Evolutionary conservation across 192 early-diverging fungal genomes (phyloP).

Genomic region (Backusella tuberculispora): DNA sequence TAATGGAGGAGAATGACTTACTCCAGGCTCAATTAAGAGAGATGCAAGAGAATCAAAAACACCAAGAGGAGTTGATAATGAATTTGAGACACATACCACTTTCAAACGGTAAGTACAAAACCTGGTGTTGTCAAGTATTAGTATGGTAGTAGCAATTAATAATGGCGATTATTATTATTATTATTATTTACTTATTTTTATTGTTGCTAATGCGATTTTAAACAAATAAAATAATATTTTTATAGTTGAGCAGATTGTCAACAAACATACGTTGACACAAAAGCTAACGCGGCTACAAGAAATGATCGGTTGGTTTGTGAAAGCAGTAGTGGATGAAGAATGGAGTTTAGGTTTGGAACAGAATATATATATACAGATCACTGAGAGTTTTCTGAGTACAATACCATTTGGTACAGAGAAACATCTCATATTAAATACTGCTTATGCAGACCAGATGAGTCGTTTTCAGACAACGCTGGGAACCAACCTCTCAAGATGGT

Average conservation of each 20-base stretch:
- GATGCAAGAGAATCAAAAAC: conserved; percentile 39
- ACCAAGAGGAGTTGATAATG: conserved; percentile 37
- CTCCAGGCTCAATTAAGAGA: conserved; percentile 34
- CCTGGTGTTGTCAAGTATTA: background rate
- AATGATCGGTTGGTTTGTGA: conserved; percentile 21
- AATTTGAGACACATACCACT: conserved; percentile 30
- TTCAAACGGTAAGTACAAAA: background rate
- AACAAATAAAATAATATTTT: background rate
- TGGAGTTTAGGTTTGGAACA: conserved; percentile 33
- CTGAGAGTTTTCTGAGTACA: conserved; percentile 29
- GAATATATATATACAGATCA: conserved; percentile 24
- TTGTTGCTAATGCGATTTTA: background rate
- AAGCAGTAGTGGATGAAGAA: background rate
- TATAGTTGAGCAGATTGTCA: conserved; percentile 14
- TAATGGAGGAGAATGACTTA: conserved; percentile 46
- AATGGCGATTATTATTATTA: too few relatives aligned
- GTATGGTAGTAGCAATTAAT: background rate
- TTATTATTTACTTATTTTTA: background rate
- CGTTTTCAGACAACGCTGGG: conserved; percentile 44
- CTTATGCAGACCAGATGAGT: conserved; percentile 42
- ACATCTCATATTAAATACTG: conserved; percentile 40
- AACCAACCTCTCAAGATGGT: conserved; percentile 42
- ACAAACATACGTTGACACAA: conserved; percentile 23
- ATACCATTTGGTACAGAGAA: conserved; percentile 47
- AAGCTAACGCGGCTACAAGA: conserved; percentile 19